Conservation (phyloP, 2,329 filamentous ascomycete species). For the Xylaria sp. region DNA sequence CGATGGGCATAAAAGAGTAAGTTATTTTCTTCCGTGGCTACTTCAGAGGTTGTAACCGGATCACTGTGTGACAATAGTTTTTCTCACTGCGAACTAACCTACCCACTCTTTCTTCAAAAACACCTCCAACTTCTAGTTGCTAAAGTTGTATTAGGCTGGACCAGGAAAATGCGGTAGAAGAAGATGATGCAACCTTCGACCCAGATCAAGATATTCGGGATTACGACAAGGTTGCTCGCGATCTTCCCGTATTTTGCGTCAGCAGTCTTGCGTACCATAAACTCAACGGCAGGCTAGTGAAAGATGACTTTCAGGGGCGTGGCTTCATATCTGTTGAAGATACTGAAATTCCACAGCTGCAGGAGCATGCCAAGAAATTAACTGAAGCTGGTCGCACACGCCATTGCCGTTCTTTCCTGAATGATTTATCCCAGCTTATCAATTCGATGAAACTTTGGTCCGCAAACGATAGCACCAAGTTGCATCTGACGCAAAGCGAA, state of each 20-base stretch:
- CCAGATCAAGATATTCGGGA: slow-evolving; percentile 60
- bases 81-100: not conserved
- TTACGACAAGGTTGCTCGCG: slow-evolving; percentile 61
- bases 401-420: slow-evolving; percentile 56
- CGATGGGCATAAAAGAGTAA: slow-evolving; percentile 61
- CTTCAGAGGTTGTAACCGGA: no score
- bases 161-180: slow-evolving; percentile 55
- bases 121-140: not conserved
- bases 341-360: slow-evolving; percentile 64
- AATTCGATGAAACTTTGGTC: slow-evolving; percentile 52
- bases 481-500: slow-evolving; percentile 26
- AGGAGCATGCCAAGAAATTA: slow-evolving; percentile 62
- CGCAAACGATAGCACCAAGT: slow-evolving; percentile 13
- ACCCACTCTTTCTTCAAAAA: not conserved
- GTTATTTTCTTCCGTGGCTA: no score
- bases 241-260: slow-evolving; percentile 68
- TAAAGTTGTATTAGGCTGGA: slow-evolving; percentile 50
- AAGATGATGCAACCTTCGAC: slow-evolving; percentile 60
- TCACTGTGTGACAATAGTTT: not conserved
- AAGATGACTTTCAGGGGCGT: slow-evolving; percentile 53
- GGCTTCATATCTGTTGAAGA: slow-evolving; percentile 60
- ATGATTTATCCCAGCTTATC: slow-evolving; percentile 54
- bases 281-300: slow-evolving; percentile 58
- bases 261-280: slow-evolving; percentile 68
- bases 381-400: slow-evolving; percentile 51